Evolutionary conservation across 495 filamentous ascomycete species (phyloP), one percentile per base, ranked within the genome.

Genomic region (Parathielavia hyrcaniae): DNA sequence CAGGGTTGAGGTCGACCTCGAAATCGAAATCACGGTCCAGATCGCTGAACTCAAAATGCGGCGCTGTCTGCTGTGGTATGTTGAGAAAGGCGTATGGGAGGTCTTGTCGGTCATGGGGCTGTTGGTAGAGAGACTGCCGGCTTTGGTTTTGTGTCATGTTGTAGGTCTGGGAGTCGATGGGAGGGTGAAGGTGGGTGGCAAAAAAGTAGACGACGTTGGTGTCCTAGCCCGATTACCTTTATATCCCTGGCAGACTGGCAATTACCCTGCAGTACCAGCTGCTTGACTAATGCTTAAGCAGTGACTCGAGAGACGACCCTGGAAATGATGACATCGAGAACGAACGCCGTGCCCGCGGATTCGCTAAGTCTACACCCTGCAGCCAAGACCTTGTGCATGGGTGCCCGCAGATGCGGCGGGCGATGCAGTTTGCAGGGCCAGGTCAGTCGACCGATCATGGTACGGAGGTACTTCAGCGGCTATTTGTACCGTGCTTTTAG

Each of bases 1-100:
- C 65, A 41, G 64, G 35, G 32, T 65, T 64, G 22, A 40, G 23
- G 14, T 56, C 65, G 45, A 65, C 30, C 22, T 66, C 65, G 16
- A 45, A n/a, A 14, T 46, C 19, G 44, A 48, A 48, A n/a, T 32
- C 17, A 22, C 39, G 35, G 14, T n/a, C 26, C 30, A 19, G 34
- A 8, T 56, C 14, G 53, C 40, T 40, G 45, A 34, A 1, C 16
- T 53, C 32, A 35, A 57, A 54, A 7, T 43, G 40, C 14, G 59
- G 34, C 40, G 53, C 32, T 13, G 47, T 8, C 35, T 60, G 51
- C 8, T 22, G 58, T 9, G 34, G 13, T 23, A 6, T 16, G 32
- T 60, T 38, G 30, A 40, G 45, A 12, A 38, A 19, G 13, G 20
- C 17, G 10, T 23, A 41, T 30, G 47, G 59, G 5, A 57, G 59